These are phyloP conservation scores for Erysimum cheiranthoides DNA, from an alignment of 345 rosid species.

Conservation along the genomic window DNA sequence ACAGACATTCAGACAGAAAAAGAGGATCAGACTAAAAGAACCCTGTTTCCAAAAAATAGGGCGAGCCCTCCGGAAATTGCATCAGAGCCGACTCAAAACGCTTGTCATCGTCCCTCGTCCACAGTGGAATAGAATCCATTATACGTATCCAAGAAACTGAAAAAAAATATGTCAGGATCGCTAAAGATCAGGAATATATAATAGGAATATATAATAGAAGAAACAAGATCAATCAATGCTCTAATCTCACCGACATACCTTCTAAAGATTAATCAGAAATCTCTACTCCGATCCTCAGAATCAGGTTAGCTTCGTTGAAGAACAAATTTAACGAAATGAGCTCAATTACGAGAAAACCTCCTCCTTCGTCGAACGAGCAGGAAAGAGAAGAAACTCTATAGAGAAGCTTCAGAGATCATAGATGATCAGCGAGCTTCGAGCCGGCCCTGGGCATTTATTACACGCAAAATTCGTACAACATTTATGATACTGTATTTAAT, in stretches of 20 bases:
- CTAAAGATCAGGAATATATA: not conserved
- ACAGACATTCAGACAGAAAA: no score
- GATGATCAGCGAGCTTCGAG: conserved; percentile 67
- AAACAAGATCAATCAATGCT: not conserved
- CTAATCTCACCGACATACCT: conserved; percentile 36
- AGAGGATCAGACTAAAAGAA: no score
- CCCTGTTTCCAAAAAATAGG: conserved; percentile 46
- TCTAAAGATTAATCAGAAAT: not conserved
- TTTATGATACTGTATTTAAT: conserved; percentile 38
- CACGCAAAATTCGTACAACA: conserved; percentile 44
- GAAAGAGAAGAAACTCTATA: conserved; percentile 28
- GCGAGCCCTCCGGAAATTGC: conserved; percentile 46
- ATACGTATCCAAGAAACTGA: not conserved
- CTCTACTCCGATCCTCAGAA: not conserved
- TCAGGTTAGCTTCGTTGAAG: not conserved
- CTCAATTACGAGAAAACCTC: not conserved
- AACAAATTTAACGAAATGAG: not conserved
- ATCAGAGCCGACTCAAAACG: conserved; percentile 58
- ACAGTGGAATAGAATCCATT: not conserved
- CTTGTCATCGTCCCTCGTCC: conserved; percentile 48
- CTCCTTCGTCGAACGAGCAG: not conserved
- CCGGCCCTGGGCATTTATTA: conserved; percentile 55
- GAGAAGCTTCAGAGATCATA: conserved; percentile 25
- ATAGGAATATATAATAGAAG: not conserved
- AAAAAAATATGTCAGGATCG: not conserved